Evolutionary conservation across 2,329 filamentous ascomycete genomes (phyloP).

Genomic region (Colletotrichum sp.): DNA sequence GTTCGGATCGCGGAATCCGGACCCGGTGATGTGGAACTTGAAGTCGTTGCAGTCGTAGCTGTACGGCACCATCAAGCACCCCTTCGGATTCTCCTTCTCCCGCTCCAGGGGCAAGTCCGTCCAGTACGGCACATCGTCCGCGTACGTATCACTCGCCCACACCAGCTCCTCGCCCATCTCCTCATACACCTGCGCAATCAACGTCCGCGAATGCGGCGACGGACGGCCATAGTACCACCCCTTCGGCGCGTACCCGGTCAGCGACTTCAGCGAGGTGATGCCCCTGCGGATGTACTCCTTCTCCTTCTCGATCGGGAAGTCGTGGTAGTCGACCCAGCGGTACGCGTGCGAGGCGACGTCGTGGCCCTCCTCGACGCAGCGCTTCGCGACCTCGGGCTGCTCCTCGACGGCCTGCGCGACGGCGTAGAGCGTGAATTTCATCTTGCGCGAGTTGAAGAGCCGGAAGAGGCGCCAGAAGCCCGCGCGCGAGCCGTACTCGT

Average conservation of each 20-base stretch:
- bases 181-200: conserved; percentile 54
- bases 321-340: conserved; percentile 56
- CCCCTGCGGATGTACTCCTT: conserved; percentile 51
- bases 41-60: conserved; percentile 62
- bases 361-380: conserved; percentile 53
- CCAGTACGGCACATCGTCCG: conserved; percentile 63
- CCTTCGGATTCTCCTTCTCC: conserved; percentile 41
- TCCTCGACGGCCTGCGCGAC: conserved; percentile 53
- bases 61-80: conserved; percentile 60
- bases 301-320: conserved; percentile 49
- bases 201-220: conserved; percentile 47
- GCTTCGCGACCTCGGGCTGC: conserved; percentile 50
- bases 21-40: conserved; percentile 41
- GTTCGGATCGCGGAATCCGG: conserved; percentile 48
- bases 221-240: conserved; percentile 56
- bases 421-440: conserved; percentile 57
- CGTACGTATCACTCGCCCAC: conserved; percentile 56
- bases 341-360: conserved; percentile 56
- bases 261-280: conserved; percentile 43
- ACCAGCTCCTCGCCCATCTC: conserved; percentile 57
- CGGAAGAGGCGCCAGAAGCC: conserved; percentile 56
- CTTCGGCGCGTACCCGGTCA: conserved; percentile 49
- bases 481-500: conserved; percentile 54
- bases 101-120: conserved; percentile 55
- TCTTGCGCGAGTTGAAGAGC: conserved; percentile 51